phyloP scores from a whole-genome alignment of 305 asterid species.

The Salvia sclarea region DNA sequence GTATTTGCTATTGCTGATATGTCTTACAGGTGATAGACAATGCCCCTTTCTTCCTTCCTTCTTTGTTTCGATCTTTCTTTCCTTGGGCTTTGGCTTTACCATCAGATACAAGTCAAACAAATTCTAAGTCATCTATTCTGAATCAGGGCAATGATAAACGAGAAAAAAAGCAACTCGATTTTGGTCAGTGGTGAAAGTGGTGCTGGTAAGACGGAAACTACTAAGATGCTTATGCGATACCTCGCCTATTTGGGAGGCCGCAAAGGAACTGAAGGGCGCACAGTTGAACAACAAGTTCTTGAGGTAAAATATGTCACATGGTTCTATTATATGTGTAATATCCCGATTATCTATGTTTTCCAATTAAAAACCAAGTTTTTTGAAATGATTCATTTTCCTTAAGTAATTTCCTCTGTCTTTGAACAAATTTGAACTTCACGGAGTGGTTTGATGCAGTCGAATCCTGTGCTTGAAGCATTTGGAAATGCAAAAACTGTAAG shows the following conservation, averaged over 20 bases:
- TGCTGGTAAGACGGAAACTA: conserved; percentile 95
- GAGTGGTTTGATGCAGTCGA: conserved; percentile 66
- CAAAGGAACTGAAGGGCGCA: conserved; percentile 87
- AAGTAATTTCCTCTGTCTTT: conserved; percentile 25
- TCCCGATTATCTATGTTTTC: background rate
- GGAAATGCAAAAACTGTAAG: conserved; percentile 96
- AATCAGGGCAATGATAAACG: conserved; percentile 81
- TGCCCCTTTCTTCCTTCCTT: background rate
- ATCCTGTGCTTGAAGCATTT: conserved; percentile 94
- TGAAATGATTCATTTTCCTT: conserved; percentile 10
- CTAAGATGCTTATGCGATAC: conserved; percentile 97
- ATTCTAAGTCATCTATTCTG: conserved; percentile 40
- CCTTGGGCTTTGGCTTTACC: conserved; percentile 2
- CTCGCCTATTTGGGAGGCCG: conserved; percentile 95
- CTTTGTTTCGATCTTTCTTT: background rate
- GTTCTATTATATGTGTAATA: background rate
- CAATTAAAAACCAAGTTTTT: background rate
- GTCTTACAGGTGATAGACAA: conserved; percentile 63
- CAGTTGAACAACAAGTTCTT: conserved; percentile 95
- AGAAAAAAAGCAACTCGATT: conserved; percentile 84
- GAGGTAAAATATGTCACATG: conserved; percentile 57
- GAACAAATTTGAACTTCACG: conserved; percentile 28
- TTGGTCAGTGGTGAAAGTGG: conserved; percentile 98
- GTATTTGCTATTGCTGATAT: conserved; percentile 88
- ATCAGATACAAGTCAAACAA: conserved; percentile 25